A percentile compares a stretch with the other conserved stretches of the same genome.
These are phyloP conservation scores for Corylus americana DNA, from an alignment of 306 rosid species.

Conservation along the genomic window DNA sequence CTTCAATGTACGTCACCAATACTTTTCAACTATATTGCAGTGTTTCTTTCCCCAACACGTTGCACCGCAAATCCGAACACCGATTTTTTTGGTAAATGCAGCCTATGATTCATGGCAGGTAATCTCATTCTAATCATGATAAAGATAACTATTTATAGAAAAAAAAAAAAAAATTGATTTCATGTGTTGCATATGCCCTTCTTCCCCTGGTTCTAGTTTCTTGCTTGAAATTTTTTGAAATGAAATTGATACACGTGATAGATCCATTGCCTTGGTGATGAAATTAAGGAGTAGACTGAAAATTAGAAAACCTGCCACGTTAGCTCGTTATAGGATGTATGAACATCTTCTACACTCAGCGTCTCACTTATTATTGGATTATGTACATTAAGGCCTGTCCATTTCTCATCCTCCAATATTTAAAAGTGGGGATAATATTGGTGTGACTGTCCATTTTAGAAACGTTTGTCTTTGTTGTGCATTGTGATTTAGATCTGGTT, in stretches of 20 bases:
- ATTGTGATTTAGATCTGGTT: not conserved
- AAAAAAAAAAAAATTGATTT: not conserved
- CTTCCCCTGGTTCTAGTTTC: conserved; percentile 1
- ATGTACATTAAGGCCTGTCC: not conserved
- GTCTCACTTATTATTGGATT: not conserved
- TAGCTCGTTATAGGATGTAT: not conserved
- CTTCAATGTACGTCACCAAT: conserved; percentile 22
- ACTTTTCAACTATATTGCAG: conserved; percentile 44
- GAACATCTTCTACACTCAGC: not conserved
- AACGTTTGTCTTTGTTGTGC: not conserved
- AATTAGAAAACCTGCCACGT: not conserved
- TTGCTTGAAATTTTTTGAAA: not conserved
- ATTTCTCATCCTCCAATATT: not conserved
- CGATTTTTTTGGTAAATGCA: conserved; percentile 77
- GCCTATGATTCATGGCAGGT: conserved; percentile 99
- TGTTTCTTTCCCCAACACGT: conserved; percentile 91
- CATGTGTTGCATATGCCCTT: not conserved
- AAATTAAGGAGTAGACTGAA: not conserved
- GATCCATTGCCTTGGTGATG: not conserved
- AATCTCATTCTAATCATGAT: conserved; percentile 27
- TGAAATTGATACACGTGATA: not conserved
- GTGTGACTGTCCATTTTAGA: not conserved
- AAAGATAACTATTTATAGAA: conserved; percentile 14
- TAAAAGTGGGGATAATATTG: not conserved
- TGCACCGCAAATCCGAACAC: conserved; percentile 62